Evolutionary conservation across 1,139 yeast genomes (phyloP).

Genomic region (Yamadazyma sp.): DNA sequence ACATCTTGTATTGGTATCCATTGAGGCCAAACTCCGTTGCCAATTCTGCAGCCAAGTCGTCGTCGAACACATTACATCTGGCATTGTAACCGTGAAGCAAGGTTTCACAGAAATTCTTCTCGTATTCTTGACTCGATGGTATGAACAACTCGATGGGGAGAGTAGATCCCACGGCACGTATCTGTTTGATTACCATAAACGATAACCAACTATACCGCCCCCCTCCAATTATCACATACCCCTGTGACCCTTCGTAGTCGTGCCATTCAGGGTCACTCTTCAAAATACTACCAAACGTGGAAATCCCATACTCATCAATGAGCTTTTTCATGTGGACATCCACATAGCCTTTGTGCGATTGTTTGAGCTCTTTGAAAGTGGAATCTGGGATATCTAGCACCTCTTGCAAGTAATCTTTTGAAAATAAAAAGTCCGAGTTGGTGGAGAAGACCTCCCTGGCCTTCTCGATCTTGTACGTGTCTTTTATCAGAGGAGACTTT

Average conservation of each 20-base stretch:
- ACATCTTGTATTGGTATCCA: constrained; percentile 63
- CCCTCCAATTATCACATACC: constrained; percentile 48
- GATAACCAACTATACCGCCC: constrained; percentile 47
- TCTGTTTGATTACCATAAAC: constrained; percentile 42
- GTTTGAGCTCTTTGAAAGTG: constrained; percentile 30
- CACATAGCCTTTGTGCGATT: constrained; percentile 34
- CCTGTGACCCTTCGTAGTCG: constrained; percentile 33
- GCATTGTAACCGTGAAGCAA: constrained; percentile 54
- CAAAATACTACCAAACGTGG: constrained; percentile 41
- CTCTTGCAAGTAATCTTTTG: constrained; percentile 39
- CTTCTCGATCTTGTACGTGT: constrained; percentile 29
- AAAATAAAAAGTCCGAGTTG: constrained; percentile 29
- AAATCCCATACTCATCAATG: constrained; percentile 27
- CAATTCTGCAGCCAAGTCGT: constrained; percentile 24
- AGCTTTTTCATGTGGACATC: constrained; percentile 30
- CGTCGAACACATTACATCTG: constrained; percentile 51
- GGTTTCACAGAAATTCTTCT: constrained; percentile 51
- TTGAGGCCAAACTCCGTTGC: constrained; percentile 35
- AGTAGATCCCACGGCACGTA: constrained; percentile 39
- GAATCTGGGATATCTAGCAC: constrained; percentile 38
- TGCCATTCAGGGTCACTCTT: constrained; percentile 38
- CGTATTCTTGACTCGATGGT: constrained; percentile 51
- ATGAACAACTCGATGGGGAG: constrained; percentile 51
- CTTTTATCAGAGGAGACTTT: constrained; percentile 33
- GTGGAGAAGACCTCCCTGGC: constrained; percentile 33